Evolutionary conservation across 1,284 basidiomycete species (phyloP).

Genomic region (Boletellus deceptivus): DNA sequence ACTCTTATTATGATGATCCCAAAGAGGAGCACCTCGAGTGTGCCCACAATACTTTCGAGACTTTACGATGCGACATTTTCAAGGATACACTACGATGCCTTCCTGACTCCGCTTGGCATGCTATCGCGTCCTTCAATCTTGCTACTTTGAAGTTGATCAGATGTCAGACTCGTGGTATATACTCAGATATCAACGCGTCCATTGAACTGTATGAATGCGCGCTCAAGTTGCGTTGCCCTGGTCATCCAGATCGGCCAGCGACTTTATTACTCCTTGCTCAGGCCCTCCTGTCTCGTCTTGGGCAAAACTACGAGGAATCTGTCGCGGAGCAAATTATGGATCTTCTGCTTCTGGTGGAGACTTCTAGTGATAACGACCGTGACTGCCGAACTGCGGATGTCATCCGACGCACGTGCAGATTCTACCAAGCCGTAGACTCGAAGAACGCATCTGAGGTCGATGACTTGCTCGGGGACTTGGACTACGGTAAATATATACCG

Average conservation of each 20-base stretch:
- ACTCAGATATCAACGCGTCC: background rate
- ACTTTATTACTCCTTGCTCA: slow-evolving; percentile 2
- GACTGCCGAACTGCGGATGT: slow-evolving; percentile 1
- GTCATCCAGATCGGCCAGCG: slow-evolving; percentile 4
- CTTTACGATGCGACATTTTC: no score
- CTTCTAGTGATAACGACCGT: background rate
- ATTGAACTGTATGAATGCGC: slow-evolving; percentile 8
- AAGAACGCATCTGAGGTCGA: background rate
- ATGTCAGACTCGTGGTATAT: background rate
- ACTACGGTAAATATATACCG: no score
- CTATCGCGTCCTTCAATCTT: background rate
- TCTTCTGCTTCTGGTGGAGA: background rate
- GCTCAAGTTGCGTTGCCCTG: background rate
- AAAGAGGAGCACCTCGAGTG: background rate
- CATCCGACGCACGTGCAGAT: background rate
- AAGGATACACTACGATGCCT: background rate
- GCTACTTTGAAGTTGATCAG: background rate
- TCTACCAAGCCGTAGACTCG: background rate
- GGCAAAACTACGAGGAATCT: background rate
- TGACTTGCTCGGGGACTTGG: background rate
- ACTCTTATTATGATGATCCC: background rate
- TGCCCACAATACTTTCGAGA: no score
- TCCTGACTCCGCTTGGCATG: background rate
- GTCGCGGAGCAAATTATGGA: background rate
- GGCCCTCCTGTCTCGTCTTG: slow-evolving; percentile 3